These are phyloP conservation scores for Galium porrigens DNA, from an alignment of 305 asterid genomes.

Conservation along the genomic window DNA sequence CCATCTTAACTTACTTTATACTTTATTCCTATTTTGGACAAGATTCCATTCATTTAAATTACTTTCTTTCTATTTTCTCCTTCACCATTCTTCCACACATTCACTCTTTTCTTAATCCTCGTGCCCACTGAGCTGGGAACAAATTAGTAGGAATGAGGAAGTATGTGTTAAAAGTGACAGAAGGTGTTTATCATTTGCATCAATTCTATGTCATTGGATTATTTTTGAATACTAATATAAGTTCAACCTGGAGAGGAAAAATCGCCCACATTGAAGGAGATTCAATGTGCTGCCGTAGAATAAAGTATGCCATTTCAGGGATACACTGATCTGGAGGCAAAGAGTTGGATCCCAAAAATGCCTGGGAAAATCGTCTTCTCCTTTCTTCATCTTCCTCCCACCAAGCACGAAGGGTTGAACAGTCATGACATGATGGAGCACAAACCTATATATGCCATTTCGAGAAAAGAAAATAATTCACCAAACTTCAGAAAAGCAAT, in stretches of 20 bases:
- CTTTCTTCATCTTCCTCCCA: constrained; percentile 99
- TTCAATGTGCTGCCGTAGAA: constrained; percentile 72
- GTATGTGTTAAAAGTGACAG: neutral
- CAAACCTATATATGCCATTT: constrained; percentile 35
- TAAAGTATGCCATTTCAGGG: constrained; percentile 56
- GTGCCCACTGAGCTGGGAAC: neutral
- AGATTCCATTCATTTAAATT: too few species aligned
- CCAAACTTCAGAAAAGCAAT: neutral
- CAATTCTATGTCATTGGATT: neutral
- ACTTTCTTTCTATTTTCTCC: too few species aligned
- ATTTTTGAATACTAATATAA: neutral
- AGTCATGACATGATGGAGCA: constrained; percentile 98
- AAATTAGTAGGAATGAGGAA: neutral
- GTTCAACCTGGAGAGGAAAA: constrained; percentile 78
- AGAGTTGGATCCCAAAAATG: constrained; percentile 52
- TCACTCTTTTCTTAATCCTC: neutral
- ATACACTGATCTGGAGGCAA: constrained; percentile 71
- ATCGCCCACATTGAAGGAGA: constrained; percentile 98
- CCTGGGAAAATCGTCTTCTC: constrained; percentile 43
- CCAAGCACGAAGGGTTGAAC: constrained; percentile 96
- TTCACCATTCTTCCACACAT: too few species aligned
- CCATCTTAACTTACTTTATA: neutral
- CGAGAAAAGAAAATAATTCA: neutral
- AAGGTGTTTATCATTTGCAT: neutral
- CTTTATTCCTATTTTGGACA: neutral